phyloP scores from a whole-genome alignment of 192 early-diverging fungal genomes.

The Coemansia sp. region DNA sequence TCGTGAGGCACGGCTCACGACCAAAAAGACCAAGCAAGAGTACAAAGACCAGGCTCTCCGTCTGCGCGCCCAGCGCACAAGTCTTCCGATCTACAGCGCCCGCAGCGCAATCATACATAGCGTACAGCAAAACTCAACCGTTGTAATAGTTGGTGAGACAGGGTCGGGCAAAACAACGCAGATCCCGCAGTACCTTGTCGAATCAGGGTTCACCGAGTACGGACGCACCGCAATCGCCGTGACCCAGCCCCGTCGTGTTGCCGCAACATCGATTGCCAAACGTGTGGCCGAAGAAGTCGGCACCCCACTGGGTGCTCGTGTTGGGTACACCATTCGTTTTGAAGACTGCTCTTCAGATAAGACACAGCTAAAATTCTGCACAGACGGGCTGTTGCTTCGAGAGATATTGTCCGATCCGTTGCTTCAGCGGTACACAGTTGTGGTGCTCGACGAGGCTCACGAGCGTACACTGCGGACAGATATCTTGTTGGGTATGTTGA shows the following conservation, averaged over 20 bases:
- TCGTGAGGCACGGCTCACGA: neutral
- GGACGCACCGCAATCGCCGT: conserved; percentile 69
- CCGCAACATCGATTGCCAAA: conserved; percentile 77
- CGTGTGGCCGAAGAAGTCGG: conserved; percentile 82
- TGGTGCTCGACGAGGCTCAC: conserved; percentile 96
- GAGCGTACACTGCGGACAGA: conserved; percentile 97
- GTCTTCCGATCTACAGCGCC: conserved; percentile 58
- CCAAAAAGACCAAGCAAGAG: conserved; percentile 7
- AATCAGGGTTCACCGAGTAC: conserved; percentile 58
- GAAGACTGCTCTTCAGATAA: conserved; percentile 78
- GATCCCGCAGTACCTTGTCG: conserved; percentile 91
- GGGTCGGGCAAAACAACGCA: conserved; percentile 85
- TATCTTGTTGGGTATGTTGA: conserved; percentile 94
- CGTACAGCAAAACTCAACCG: conserved; percentile 40
- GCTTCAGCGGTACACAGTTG: conserved; percentile 74
- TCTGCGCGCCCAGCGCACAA: conserved; percentile 38
- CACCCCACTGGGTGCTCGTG: conserved; percentile 64
- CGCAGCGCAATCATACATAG: conserved; percentile 23
- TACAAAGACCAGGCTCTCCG: conserved; percentile 18
- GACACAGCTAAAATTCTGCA: conserved; percentile 91
- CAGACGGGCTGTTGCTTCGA: conserved; percentile 93
- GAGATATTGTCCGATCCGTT: conserved; percentile 84
- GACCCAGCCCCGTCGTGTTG: conserved; percentile 83
- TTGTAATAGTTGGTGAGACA: conserved; percentile 78
- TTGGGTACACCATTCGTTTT: conserved; percentile 96